Base-by-base conservation (phyloP, 768 basidiomycete genomes). In the Xanthoconium purpureum region DNA sequence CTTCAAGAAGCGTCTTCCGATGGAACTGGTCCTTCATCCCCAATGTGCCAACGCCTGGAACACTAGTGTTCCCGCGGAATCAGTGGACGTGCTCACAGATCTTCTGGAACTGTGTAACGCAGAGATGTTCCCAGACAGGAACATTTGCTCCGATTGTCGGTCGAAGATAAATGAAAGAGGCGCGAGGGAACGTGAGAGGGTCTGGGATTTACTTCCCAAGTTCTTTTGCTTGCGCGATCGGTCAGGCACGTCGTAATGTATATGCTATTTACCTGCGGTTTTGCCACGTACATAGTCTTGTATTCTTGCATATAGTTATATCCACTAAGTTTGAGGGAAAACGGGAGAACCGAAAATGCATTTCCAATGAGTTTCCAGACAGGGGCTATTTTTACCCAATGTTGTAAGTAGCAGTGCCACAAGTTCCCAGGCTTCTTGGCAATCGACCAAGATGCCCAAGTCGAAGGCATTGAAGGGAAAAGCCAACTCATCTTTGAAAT, bases 381-480 rank as follows among this genome's bases (percentile, higher is more conserved):
- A n/a, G n/a, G n/a, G n/a, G n/a, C n/a, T n/a, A n/a, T n/a, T n/a
- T n/a, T n/a, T n/a, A n/a, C n/a, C n/a, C n/a, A n/a, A n/a, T n/a
- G n/a, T n/a, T n/a, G n/a, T n/a, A n/a, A n/a, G n/a, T n/a, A n/a
- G n/a, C n/a, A n/a, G n/a, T n/a, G n/a, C n/a, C n/a, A n/a, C n/a
- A n/a, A n/a, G n/a, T n/a, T n/a, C n/a, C n/a, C n/a, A n/a, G n/a
- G n/a, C n/a, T n/a, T n/a, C n/a, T n/a, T n/a, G n/a, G n/a, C n/a
- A n/a, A n/a, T n/a, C n/a, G n/a, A n/a, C n/a, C n/a, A n/a, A n/a
- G 6, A 47, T 51, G 50, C 58, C 58, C 33, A 59, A 39, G 36
- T 3, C 36, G 7, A 56, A 38, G 36, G 3, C 7, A 13, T 24
- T 7, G 13, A 59, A 47, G 9, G 6, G n/a, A 44, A 48, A 28